Percentiles rank a stretch among this genome's conserved stretches.
phyloP scores from a whole-genome alignment of 1,284 basidiomycete species.

The Apiotrichum siamense region DNA sequence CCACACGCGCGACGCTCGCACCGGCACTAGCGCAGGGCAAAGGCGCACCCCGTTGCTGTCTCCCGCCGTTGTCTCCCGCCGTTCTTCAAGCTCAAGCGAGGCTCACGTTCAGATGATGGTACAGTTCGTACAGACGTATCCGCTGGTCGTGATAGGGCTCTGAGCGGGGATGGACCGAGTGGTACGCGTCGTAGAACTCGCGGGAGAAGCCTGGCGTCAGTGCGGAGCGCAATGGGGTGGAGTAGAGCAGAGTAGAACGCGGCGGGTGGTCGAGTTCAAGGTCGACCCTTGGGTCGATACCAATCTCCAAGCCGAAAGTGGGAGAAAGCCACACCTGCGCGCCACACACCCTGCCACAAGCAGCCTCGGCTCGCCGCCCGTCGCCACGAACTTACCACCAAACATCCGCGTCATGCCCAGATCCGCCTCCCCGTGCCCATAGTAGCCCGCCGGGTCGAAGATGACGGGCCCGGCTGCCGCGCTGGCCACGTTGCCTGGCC shows the following conservation, averaged over 20 bases:
- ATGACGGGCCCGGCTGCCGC: slow-evolving; percentile 58
- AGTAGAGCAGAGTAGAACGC: too few species aligned
- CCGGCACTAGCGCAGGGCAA: too few species aligned
- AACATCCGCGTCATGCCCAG: slow-evolving; percentile 78
- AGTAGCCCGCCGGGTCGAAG: slow-evolving; percentile 76
- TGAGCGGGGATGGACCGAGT: slow-evolving; percentile 60
- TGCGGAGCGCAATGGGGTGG: background rate
- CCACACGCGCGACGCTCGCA: too few species aligned
- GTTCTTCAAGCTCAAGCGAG: too few species aligned
- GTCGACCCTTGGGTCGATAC: too few species aligned
- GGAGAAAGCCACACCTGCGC: too few species aligned
- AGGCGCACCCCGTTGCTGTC: too few species aligned
- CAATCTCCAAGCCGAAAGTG: too few species aligned
- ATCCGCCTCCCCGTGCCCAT: slow-evolving; percentile 80
- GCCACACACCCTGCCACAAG: too few species aligned
- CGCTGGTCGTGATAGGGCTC: slow-evolving; percentile 69
- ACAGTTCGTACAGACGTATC: slow-evolving; percentile 70
- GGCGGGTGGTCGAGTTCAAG: too few species aligned
- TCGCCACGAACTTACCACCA: slow-evolving; percentile 51
- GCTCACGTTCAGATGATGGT: slow-evolving; percentile 71
- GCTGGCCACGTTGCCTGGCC: slow-evolving; percentile 54
- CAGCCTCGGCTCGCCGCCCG: too few species aligned
- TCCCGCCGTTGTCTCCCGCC: too few species aligned
- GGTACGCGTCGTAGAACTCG: slow-evolving; percentile 68
- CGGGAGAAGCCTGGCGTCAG: slow-evolving; percentile 54